Evolutionary conservation across 2,329 filamentous ascomycete species (phyloP).

Genomic region (Elsinoe fawcettii): DNA sequence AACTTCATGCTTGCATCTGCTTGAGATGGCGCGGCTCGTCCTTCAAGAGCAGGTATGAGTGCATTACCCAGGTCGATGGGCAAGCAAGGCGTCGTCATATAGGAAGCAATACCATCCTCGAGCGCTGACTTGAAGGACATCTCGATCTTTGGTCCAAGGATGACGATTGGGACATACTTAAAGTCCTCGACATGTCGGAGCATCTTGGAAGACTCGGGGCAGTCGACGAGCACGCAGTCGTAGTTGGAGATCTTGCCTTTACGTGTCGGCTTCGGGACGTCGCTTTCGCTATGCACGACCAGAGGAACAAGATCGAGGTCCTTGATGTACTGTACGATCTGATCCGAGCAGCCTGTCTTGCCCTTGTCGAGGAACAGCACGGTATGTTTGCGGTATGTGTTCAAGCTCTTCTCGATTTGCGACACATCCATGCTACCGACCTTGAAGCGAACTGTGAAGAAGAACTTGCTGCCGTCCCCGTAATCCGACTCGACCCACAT

Average conservation of each 20-base stretch:
- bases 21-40: slow-evolving; percentile 80
- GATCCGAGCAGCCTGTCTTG: slow-evolving; percentile 64
- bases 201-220: slow-evolving; percentile 78
- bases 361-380: slow-evolving; percentile 94
- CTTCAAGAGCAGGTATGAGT: slow-evolving; percentile 91
- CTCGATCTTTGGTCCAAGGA: slow-evolving; percentile 79
- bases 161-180: slow-evolving; percentile 94
- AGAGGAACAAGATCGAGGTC: slow-evolving; percentile 72
- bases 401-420: slow-evolving; percentile 72
- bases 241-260: slow-evolving; percentile 56
- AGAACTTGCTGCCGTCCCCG: slow-evolving; percentile 87
- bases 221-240: slow-evolving; percentile 93
- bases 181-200: slow-evolving; percentile 85
- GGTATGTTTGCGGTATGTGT: slow-evolving; percentile 85
- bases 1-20: slow-evolving; percentile 93
- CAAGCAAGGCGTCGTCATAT: slow-evolving; percentile 95
- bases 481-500: slow-evolving; percentile 94
- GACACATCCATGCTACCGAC: slow-evolving; percentile 71
- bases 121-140: slow-evolving; percentile 89
- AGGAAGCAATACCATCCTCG: slow-evolving; percentile 94
- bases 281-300: slow-evolving; percentile 69
- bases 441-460: slow-evolving; percentile 89
- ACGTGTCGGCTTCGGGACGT: slow-evolving; percentile 53
- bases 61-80: slow-evolving; percentile 92
- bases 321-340: slow-evolving; percentile 70